Conservation (phyloP, 495 filamentous ascomycete genomes). For the Lasiosphaeria miniovina region DNA sequence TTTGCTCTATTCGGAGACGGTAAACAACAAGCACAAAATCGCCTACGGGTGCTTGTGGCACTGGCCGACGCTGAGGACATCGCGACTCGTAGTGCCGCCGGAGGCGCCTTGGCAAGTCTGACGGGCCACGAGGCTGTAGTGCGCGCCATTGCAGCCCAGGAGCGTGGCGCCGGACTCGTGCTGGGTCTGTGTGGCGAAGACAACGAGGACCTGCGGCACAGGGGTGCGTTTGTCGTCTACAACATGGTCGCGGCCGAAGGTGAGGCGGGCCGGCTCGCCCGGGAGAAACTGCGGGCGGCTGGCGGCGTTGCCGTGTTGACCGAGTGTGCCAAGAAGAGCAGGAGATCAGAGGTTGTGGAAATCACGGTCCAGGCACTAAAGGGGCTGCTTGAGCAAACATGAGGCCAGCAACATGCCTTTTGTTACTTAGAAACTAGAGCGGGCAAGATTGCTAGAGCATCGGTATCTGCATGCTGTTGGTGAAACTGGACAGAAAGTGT, state of each 20-base stretch:
- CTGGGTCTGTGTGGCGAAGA: constrained; percentile 73
- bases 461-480: too few relatives aligned
- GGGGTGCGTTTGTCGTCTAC: constrained; percentile 72
- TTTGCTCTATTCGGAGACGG: constrained; percentile 64
- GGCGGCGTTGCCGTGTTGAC: constrained; percentile 60
- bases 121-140: constrained; percentile 73
- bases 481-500: too few relatives aligned
- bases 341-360: constrained; percentile 62
- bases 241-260: constrained; percentile 57
- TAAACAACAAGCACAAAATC: constrained; percentile 63
- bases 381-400: constrained; percentile 45
- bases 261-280: constrained; percentile 48
- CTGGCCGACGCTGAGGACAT: constrained; percentile 81
- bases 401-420: background rate
- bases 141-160: constrained; percentile 61
- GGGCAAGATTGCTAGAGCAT: too few relatives aligned
- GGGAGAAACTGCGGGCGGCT: constrained; percentile 42
- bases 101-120: constrained; percentile 81
- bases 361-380: constrained; percentile 62
- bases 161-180: constrained; percentile 67
- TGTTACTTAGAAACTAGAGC: too few relatives aligned
- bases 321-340: constrained; percentile 60
- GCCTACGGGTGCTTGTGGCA: constrained; percentile 79
- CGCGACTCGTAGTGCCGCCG: constrained; percentile 76
- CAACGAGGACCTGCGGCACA: constrained; percentile 68